Evolutionary conservation across 257 asterid genomes (phyloP).

Genomic region (Capsicum rhomboideum): DNA sequence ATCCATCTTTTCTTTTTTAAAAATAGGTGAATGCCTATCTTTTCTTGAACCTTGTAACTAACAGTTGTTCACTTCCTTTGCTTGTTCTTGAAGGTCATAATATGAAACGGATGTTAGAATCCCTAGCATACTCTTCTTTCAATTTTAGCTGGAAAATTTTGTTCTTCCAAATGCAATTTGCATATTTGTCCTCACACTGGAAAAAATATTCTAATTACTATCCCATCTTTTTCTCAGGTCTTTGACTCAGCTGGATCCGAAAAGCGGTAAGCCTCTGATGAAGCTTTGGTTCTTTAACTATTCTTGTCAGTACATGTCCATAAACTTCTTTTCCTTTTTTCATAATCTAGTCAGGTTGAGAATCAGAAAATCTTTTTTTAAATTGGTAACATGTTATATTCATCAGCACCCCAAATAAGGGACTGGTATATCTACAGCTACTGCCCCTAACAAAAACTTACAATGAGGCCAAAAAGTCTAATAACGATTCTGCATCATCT

Average conservation of each 20-base stretch:
- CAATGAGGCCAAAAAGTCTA: too few relatives aligned
- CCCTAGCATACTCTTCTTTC: background rate
- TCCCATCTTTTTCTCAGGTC: background rate
- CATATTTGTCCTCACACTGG: background rate
- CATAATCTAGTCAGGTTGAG: background rate
- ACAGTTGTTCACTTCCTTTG: background rate
- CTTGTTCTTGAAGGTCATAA: background rate
- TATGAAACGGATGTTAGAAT: background rate
- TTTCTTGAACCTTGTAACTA: background rate
- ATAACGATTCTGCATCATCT: too few relatives aligned
- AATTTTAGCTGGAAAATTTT: background rate
- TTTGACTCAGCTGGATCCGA: background rate
- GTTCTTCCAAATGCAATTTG: background rate
- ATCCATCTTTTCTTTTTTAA: background rate
- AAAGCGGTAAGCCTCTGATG: background rate
- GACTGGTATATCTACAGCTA: too few relatives aligned
- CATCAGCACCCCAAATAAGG: too few relatives aligned
- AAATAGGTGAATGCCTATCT: background rate
- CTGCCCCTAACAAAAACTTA: too few relatives aligned
- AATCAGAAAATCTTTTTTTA: background rate
- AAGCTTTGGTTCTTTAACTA: background rate
- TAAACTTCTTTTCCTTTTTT: background rate
- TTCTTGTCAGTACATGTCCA: background rate
- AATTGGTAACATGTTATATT: too few relatives aligned
- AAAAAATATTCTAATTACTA: background rate